Base-by-base conservation (phyloP, 306 rosid genomes). In the Carpinus viminea region DNA sequence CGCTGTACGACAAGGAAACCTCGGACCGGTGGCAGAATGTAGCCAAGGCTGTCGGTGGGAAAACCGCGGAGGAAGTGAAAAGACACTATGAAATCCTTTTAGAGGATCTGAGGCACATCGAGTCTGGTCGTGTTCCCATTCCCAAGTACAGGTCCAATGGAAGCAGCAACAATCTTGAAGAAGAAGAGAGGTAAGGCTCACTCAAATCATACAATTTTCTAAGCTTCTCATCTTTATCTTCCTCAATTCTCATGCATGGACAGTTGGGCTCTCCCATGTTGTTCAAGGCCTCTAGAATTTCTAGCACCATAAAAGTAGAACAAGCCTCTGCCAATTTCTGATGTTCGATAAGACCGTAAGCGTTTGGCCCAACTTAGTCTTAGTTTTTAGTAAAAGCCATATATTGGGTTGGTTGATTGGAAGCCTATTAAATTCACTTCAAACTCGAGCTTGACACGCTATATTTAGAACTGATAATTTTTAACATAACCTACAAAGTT, bases 1-100 rank as follows among this genome's bases (percentile, higher is more conserved):
- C 90, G 15, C 70, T 84, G 66, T 90, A 82, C 56, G 93, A 90
- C 61, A 87, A 84, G 79, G 93, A 90, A 1, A 86, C 91, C 8
- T 85, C 93, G 0, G 91, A 87, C 13, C 75, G 93, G 0, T 90
- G 93, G 93, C 88, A 86, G 68, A 90, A 87, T 71, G 84, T 90
- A 15, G 90, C 93, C 18, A 84, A 62, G 70, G 91, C 82, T 1
- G 90, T 90, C 34, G 91, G 90, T 17, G 85, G 71, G 0, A 88
- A 90, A 78, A 78, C 91, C 0, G 74, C 77, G 0, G 89, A 84
- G 36, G 89, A 90, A 74, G 89, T 90, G 54, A 86, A 87, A 86
- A 82, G 72, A 47, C 93, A 87, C 80, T 90, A 87, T 48, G 88
- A 90, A 16, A 65, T 87, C 46, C 93, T 90, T 57, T 60, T 87